A percentile compares a stretch with the other conserved stretches of the same genome.
Conservation (phyloP, 179 eudicot species). For the Silene coronaria region DNA sequence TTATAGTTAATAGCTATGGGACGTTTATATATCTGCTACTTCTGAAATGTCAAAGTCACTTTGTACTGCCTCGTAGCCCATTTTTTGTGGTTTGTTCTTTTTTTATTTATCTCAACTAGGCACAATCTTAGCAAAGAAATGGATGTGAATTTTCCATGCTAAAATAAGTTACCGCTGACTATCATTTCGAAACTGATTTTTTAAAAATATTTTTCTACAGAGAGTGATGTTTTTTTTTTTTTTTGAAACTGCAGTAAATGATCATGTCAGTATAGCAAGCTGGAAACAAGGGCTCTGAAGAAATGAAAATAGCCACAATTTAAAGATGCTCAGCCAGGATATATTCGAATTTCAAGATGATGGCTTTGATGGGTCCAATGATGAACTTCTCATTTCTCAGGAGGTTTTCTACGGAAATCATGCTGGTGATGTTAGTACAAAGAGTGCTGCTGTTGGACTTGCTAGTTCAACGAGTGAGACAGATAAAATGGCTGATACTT, state of each 20-base stretch:
- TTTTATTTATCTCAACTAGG: not conserved
- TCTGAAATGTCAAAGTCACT: not conserved
- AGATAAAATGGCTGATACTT: slow-evolving; percentile 29
- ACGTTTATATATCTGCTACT: not conserved
- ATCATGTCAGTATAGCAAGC: slow-evolving; percentile 8
- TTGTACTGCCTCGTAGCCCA: not conserved
- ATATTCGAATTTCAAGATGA: slow-evolving; percentile 53
- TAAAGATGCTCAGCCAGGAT: slow-evolving; percentile 33
- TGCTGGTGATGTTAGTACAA: slow-evolving; percentile 29
- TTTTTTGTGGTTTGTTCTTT: not conserved
- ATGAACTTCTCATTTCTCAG: slow-evolving; percentile 50
- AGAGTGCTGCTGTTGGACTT: slow-evolving; percentile 33
- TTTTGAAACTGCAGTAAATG: not conserved
- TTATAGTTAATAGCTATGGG: not conserved
- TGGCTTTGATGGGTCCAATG: slow-evolving; percentile 58
- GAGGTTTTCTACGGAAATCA: slow-evolving; percentile 59
- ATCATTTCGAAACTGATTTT: not conserved
- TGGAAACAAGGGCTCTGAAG: slow-evolving; percentile 11
- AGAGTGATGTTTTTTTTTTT: slow-evolving; percentile 1
- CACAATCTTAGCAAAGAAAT: not conserved
- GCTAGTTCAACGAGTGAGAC: slow-evolving; percentile 28
- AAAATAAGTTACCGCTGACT: not conserved
- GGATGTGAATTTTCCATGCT: not conserved
- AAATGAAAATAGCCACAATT: slow-evolving; percentile 16
- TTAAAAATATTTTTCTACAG: slow-evolving; percentile 12